Evolutionary conservation across 1,139 yeast species (phyloP), one percentile per base, ranked within the genome.

Genomic region (Geotrichum bryndzae): DNA sequence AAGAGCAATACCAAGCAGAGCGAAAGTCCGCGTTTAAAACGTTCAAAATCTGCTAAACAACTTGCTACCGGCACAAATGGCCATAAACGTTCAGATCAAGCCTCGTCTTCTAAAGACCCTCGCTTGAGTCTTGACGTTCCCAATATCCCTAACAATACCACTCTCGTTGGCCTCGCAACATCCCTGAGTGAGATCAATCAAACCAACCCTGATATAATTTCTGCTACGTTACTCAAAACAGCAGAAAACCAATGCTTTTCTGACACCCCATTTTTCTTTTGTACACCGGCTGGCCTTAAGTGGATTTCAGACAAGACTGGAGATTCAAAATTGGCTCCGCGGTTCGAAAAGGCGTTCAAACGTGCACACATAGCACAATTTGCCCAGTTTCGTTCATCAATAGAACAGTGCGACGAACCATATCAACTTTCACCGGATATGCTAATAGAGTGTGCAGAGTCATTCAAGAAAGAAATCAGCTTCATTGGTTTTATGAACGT

Each of bases 301-400:
- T 79, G 82, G 81, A 68, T 80, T 18, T 69, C 73, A 8, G 72
- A 68, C 15, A 72, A 70, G 56, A 64, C 76, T n/a, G 74, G 76
- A 31, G 74, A 76, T 59, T 54, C 66, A 0, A 60, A 67, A 29
- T 54, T 76, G 45, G 1, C 45, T 5, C 18, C 45, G 10, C 6
- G 45, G 45, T 38, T 38, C 10, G 45, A 38, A 38, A 38, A 38
- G n/a, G 6, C 45, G 18, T 38, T 38, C 45, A 38, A 38, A 38
- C 10, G 45, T 38, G 45, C 45, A 6, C 45, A 38, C 10, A 38
- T 38, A 18, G 15, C 45, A 38, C 45, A 38, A 10, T 38, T 38
- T 38, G 2, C 15, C 6, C 45, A 38, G 45, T 38, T 38, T 6
- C 45, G 45, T n/a, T 15, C 45, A 11, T 48, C n/a, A 29, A 22